These are phyloP conservation scores for Fusarium austroafricanum DNA, from an alignment of 2,329 filamentous ascomycete genomes.

Conservation along the genomic window DNA sequence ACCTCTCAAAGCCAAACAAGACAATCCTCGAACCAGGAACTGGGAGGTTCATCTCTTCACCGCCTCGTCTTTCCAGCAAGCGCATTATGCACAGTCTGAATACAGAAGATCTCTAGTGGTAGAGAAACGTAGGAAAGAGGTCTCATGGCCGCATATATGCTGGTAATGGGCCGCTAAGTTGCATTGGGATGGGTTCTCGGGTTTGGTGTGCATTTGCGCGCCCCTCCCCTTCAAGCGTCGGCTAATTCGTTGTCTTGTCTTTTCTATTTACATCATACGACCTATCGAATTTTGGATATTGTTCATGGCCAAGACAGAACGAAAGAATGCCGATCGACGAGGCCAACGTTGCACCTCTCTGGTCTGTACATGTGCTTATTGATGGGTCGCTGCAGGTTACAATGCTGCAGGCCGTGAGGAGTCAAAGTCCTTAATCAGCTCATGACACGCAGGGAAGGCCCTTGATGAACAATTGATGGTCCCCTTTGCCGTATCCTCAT, in stretches of 20 bases:
- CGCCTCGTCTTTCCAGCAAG: constrained; percentile 43
- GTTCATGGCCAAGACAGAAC: constrained; percentile 3
- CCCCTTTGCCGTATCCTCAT: constrained; percentile 31
- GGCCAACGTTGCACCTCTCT: not conserved
- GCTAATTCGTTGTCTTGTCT: constrained; percentile 27
- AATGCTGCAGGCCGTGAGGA: constrained; percentile 18
- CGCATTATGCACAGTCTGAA: constrained; percentile 40
- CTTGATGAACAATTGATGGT: constrained; percentile 17
- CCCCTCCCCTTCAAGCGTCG: constrained; percentile 25
- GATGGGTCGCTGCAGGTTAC: constrained; percentile 23
- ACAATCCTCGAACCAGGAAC: constrained; percentile 39
- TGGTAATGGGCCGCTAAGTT: constrained; percentile 45
- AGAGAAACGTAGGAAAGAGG: constrained; percentile 37
- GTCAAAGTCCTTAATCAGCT: constrained; percentile 1
- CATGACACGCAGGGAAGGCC: constrained; percentile 21
- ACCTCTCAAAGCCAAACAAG: constrained; percentile 37
- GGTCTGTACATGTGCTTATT: constrained; percentile 18
- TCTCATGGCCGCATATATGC: constrained; percentile 41
- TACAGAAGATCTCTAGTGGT: constrained; percentile 38
- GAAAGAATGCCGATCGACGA: constrained; percentile 2
- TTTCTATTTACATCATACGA: constrained; percentile 41
- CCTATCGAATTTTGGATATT: constrained; percentile 17
- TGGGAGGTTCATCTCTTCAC: constrained; percentile 41
- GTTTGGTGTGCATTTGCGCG: constrained; percentile 41
- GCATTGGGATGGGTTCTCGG: constrained; percentile 42